These are phyloP conservation scores for Erodium moschatum DNA, from an alignment of 441 rosid species.

Conservation along the genomic window DNA sequence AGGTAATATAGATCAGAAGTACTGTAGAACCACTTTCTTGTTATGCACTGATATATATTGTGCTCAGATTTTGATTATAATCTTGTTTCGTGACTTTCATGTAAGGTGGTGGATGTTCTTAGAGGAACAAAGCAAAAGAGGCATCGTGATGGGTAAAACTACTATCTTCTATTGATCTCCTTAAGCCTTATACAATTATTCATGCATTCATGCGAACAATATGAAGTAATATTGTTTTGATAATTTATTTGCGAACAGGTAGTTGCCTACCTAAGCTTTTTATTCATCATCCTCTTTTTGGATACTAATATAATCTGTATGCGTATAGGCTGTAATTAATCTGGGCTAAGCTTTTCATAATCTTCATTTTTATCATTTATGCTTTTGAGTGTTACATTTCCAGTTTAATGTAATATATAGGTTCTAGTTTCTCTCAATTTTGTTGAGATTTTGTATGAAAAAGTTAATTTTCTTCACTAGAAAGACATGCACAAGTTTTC, in stretches of 20 bases:
- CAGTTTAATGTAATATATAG: too few species aligned
- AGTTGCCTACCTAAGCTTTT: background rate
- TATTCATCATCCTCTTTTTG: too few species aligned
- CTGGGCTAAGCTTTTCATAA: too few species aligned
- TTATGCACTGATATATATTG: background rate
- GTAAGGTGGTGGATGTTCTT: constrained; percentile 72
- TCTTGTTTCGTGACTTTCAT: constrained; percentile 16
- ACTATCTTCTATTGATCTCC: constrained; percentile 9
- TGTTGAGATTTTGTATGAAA: too few species aligned
- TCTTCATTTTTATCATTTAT: too few species aligned
- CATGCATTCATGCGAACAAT: background rate
- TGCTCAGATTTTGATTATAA: background rate
- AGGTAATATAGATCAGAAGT: constrained; percentile 28
- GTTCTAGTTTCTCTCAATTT: too few species aligned
- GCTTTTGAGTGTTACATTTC: too few species aligned
- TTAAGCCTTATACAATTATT: background rate
- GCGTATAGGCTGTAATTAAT: too few species aligned
- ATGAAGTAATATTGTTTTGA: background rate
- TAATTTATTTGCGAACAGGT: too few species aligned
- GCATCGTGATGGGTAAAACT: constrained; percentile 68
- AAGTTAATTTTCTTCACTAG: too few species aligned
- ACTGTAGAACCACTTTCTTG: background rate
- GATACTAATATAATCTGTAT: too few species aligned
- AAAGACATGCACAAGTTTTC: too few species aligned
- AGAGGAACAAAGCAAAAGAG: constrained; percentile 62